Evolutionary conservation across 164 flowering plant genomes (phyloP), one percentile per base, ranked within the genome.

Genomic region (Vitis amurensis): DNA sequence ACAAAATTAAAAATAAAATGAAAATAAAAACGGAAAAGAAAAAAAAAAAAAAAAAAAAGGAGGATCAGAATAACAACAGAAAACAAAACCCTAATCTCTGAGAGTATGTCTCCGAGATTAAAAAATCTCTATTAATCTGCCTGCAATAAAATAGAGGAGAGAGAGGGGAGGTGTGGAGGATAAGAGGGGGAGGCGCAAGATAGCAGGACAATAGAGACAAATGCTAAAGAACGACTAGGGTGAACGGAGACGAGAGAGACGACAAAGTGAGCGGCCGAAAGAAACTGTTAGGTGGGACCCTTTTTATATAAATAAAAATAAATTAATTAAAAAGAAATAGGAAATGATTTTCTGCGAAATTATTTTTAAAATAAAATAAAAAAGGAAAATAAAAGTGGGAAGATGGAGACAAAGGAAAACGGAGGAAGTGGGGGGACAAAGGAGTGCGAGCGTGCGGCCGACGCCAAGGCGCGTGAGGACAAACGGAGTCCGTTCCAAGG

Each of bases 221-320:
- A 27, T 47, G 10, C 69, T 74, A 74, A 66, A 67, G n/a, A 61
- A 16, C 69, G 63, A 63, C 1, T 17, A 0, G 44, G 19, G 66
- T 17, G 66, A 52, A 15, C 12, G 48, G 29, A 17, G 71, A 69
- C 59, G 37, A 31, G 59, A 64, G 62, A 77, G 70, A 66, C 72
- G 82, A 73, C 78, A 75, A 75, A 72, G 61, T 55, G 31, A 75
- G 53, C 68, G 64, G 77, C 71, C 68, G 74, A 73, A 73, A 68
- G 70, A 67, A 71, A 76, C 77, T 70, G 73, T 72, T 63, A 2
- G 2, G 67, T 63, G 82, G 79, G 77, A 31, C 79, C 73, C 61
- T 19, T 55, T 23, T 8, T 17, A 19, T 48, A 51, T 59, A 37
- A 55, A 67, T 37, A 6, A 31, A 55, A 31, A 11, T 44, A 37